Evolutionary conservation across 2,329 filamentous ascomycete genomes (phyloP).

Genomic region (Shiraia sp.): DNA sequence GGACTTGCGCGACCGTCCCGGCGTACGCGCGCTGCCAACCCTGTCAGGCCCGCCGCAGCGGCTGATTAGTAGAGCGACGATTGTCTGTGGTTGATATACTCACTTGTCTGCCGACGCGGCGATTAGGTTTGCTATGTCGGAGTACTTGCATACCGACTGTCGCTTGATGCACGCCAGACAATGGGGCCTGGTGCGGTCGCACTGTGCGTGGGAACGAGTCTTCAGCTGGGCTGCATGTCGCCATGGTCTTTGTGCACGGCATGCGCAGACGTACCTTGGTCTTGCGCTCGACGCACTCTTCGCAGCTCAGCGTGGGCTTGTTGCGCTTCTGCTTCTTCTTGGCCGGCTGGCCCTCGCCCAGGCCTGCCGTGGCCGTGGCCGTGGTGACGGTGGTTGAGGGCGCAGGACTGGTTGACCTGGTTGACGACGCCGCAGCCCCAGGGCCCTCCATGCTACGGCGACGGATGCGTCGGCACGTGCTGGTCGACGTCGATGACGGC

Average conservation of each 20-base stretch:
- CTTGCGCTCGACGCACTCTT: constrained; percentile 80
- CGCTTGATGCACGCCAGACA: constrained; percentile 68
- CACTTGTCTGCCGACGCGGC: constrained; percentile 62
- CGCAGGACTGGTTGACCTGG: constrained; percentile 28
- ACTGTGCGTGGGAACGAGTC: too few relatives aligned
- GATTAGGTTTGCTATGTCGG: constrained; percentile 74
- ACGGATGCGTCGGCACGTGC: too few relatives aligned
- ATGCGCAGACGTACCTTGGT: constrained; percentile 68
- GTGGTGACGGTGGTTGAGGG: constrained; percentile 14
- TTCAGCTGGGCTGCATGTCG: constrained; percentile 2
- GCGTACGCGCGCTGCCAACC: constrained; percentile 29
- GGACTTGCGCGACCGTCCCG: constrained; percentile 33
- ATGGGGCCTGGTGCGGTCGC: constrained; percentile 70
- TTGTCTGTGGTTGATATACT: constrained; percentile 2
- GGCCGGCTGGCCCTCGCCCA: constrained; percentile 37
- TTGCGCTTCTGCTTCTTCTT: constrained; percentile 81
- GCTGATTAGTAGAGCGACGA: constrained; percentile 14
- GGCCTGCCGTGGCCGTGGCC: not conserved
- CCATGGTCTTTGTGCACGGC: not conserved
- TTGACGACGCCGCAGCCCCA: not conserved
- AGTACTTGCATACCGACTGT: constrained; percentile 76
- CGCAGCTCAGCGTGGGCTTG: constrained; percentile 78
- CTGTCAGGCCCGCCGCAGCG: constrained; percentile 34
- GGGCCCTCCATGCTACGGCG: not conserved
- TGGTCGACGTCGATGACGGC: too few relatives aligned